phyloP scores from a whole-genome alignment of 192 early-diverging fungal species.

The Backusella morwellensis region DNA sequence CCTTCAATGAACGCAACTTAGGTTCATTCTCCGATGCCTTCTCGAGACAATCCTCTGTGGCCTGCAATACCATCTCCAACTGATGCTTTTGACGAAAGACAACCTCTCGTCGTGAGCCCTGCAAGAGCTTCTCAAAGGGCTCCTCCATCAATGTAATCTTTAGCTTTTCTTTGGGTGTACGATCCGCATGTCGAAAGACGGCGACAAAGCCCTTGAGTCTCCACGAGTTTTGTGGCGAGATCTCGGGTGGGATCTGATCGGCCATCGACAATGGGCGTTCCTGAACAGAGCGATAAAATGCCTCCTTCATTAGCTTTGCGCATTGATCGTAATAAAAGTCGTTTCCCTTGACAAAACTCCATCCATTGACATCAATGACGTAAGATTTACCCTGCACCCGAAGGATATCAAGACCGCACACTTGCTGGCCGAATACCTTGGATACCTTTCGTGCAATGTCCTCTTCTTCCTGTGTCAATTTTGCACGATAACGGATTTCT shows the following conservation, averaged over 20 bases:
- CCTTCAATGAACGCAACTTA: constrained; percentile 63
- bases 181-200: constrained; percentile 91
- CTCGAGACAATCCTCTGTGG: constrained; percentile 3
- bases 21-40: constrained; percentile 48
- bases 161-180: constrained; percentile 97
- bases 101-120: constrained; percentile 67
- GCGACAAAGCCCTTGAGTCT: constrained; percentile 90
- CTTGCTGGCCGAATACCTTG: constrained; percentile 85
- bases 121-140: constrained; percentile 71
- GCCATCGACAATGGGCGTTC: constrained; percentile 17
- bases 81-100: constrained; percentile 74
- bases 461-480: constrained; percentile 77
- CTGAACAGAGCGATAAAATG: constrained; percentile 68
- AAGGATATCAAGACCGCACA: constrained; percentile 95
- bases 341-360: constrained; percentile 98
- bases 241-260: constrained; percentile 30
- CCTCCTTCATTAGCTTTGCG: constrained; percentile 66
- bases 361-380: constrained; percentile 99
- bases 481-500: constrained; percentile 90
- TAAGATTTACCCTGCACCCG: constrained; percentile 79
- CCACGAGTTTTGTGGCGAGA: constrained; percentile 79
- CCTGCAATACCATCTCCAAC: constrained; percentile 56
- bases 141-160: constrained; percentile 77
- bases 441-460: constrained; percentile 73
- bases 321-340: constrained; percentile 90